Evolutionary conservation across 495 filamentous ascomycete species (phyloP).

Genomic region (Lophium mytilinum): DNA sequence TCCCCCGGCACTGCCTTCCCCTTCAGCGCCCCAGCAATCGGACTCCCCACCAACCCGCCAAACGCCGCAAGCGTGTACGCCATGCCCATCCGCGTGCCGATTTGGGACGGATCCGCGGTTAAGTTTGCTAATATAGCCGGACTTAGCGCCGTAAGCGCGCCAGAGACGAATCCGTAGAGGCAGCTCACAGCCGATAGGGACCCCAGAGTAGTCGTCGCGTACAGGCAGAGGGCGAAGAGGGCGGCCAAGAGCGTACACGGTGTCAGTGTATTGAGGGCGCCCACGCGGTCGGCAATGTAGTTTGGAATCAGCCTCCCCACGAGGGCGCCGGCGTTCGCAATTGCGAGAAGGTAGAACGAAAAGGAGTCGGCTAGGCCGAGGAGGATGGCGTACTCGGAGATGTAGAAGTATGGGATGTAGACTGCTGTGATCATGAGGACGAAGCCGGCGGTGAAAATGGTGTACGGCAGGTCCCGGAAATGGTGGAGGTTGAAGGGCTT

Average conservation of each 20-base stretch:
- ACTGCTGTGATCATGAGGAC: constrained; percentile 1
- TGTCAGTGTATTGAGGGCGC: background rate
- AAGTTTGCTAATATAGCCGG: background rate
- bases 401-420: constrained; percentile 14
- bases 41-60: background rate
- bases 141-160: background rate
- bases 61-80: background rate
- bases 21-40: background rate
- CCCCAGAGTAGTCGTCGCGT: background rate
- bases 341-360: constrained; percentile 8
- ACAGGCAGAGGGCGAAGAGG: background rate
- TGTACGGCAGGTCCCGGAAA: background rate
- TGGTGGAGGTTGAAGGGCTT: background rate
- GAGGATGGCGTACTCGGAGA: constrained; percentile 6
- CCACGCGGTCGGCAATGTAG: constrained; percentile 7
- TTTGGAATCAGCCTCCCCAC: constrained; percentile 11
- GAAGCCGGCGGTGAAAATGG: constrained; percentile 1
- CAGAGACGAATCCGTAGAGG: background rate
- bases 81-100: background rate
- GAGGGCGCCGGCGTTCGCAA: constrained; percentile 11
- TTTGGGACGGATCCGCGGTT: background rate
- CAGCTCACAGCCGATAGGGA: too few relatives aligned
- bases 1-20: too few relatives aligned
- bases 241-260: background rate
- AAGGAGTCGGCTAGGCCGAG: background rate